phyloP scores from a whole-genome alignment of 352 stramenopile species.

The Blastocystis sp. region DNA sequence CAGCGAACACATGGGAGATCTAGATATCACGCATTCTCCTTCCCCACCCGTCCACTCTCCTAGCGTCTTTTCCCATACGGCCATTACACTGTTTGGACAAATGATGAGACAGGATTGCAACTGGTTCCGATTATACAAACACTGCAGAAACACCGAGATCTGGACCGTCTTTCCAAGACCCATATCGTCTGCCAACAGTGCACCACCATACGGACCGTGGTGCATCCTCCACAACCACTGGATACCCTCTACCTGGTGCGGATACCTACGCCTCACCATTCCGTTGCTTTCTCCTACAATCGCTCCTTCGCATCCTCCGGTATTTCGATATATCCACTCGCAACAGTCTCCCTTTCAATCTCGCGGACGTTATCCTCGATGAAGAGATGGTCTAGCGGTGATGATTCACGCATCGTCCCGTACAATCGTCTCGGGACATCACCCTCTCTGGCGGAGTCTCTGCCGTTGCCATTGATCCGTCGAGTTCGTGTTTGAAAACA shows the following conservation, averaged over 20 bases:
- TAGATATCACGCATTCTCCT: background rate
- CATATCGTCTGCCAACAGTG: constrained; percentile 40
- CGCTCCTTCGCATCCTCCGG: background rate
- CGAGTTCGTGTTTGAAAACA: no score
- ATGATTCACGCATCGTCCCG: background rate
- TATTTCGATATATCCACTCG: background rate
- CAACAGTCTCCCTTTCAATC: background rate
- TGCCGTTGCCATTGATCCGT: no score
- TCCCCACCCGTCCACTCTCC: background rate
- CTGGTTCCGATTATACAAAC: background rate
- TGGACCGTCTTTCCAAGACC: constrained; percentile 34
- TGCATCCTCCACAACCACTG: constrained; percentile 51
- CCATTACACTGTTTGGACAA: background rate
- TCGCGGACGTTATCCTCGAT: background rate
- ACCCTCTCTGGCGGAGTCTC: background rate
- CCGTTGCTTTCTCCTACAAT: background rate
- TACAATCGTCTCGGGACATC: background rate
- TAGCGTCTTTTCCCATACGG: constrained; percentile 2
- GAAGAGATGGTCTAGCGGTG: background rate
- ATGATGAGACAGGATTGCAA: constrained; percentile 24
- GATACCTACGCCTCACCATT: background rate
- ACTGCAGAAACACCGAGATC: background rate
- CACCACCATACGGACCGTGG: constrained; percentile 1
- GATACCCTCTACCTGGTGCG: background rate
- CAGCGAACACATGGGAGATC: background rate